Base-by-base conservation (phyloP, 768 basidiomycete genomes). In the Amanita polypyramis region DNA sequence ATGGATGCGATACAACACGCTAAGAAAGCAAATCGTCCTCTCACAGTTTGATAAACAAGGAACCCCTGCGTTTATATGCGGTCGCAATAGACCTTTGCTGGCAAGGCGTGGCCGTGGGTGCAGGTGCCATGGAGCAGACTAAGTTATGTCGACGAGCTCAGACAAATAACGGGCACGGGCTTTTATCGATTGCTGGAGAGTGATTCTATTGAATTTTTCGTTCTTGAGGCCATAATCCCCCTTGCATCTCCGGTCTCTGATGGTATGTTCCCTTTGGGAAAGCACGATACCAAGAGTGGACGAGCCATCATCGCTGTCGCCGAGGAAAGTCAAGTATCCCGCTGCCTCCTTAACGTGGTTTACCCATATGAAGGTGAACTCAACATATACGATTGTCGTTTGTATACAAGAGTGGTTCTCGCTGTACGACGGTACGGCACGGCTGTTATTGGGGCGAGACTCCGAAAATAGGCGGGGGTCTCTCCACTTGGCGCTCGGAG, bases 201-300 rank as follows among this genome's bases (percentile, higher is more conserved):
- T n/a, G 65, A 68, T 51, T 51, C 54, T 7, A 40, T 64, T 37
- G 56, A 69, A 43, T 66, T 67, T 50, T 55, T 54, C 25, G 55
- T 62, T 33, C 52, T 54, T 43, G 58, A 58, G 43, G 45, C 45
- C 15, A 45, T 67, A 1, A 53, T 69, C 5, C 53, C 60, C 12
- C 29, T 61, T 5, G 54, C 55, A 4, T 68, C 69, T 0, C 55
- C 63, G 2, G 44, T 65, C 8, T 67, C 65, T 44, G 44, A 45
- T 20, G 55, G 45, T 35, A 68, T 67, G 64, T 56, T 63, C 5
- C 19, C 23, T 9, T 20, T 34, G 17, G 11, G 11, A n/a, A 15
- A 29, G 2, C 3, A 7, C 35, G 21, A 38, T 14, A 20, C 33
- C 11, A 14, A 20, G 20, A 19, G 23, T 11, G 43, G 20, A 11